Evolutionary conservation across 768 basidiomycete genomes (phyloP).

Genomic region (Trichaptum fuscoviolaceum): DNA sequence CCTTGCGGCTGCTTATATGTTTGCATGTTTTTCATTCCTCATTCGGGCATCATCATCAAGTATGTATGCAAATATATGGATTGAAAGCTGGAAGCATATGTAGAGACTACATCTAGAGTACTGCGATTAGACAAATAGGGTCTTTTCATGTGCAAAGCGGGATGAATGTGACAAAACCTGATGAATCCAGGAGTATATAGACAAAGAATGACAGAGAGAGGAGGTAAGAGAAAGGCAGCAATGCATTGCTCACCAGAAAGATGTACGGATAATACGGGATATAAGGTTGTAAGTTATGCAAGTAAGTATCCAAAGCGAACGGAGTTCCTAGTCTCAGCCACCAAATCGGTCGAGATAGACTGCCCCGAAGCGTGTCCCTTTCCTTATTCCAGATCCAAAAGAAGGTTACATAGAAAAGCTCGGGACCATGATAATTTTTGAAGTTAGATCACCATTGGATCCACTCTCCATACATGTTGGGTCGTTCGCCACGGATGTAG

Average conservation of each 20-base stretch:
- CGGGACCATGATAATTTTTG: conserved; percentile 29
- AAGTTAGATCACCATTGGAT: conserved; percentile 48
- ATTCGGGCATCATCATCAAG: background rate
- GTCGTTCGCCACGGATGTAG: conserved; percentile 84
- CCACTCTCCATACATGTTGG: conserved; percentile 95
- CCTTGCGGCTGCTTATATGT: too few species aligned
- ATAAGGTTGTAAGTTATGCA: background rate
- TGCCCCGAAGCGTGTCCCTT: background rate
- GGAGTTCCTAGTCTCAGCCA: background rate
- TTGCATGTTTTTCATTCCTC: too few species aligned
- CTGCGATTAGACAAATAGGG: conserved; percentile 1
- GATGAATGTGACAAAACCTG: background rate
- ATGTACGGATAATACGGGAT: background rate
- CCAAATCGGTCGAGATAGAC: background rate
- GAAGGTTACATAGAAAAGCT: background rate
- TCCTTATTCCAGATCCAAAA: background rate
- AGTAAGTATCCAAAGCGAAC: background rate
- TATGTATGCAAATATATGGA: conserved; percentile 1
- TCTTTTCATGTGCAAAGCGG: background rate
- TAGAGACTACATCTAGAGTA: conserved; percentile 1
- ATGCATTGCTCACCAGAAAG: background rate
- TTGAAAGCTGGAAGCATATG: conserved; percentile 1
- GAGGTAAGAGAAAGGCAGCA: background rate
- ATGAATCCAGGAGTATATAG: background rate
- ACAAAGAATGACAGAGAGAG: background rate